Percentiles rank a stretch among this genome's conserved stretches.
Evolutionary conservation across 2,329 filamentous ascomycete genomes (phyloP).

Genomic region (Talaromyces funiculosus): DNA sequence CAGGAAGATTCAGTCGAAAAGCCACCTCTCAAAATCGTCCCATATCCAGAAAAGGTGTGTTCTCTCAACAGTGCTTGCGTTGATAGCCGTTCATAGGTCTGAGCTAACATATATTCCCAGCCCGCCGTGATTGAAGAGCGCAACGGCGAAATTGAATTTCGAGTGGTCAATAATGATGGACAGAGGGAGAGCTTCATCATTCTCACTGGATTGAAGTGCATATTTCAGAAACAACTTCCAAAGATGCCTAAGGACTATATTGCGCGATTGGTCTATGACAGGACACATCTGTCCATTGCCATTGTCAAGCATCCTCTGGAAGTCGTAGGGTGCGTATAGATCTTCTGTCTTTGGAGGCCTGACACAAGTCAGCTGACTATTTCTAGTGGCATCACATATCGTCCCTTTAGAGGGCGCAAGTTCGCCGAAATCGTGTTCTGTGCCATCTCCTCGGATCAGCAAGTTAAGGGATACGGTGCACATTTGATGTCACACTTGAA

Average conservation of each 20-base stretch:
- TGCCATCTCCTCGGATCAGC: slow-evolving; percentile 93
- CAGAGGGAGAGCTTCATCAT: slow-evolving; percentile 85
- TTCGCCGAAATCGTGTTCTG: slow-evolving; percentile 99
- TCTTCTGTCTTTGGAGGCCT: slow-evolving; percentile 14
- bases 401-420: slow-evolving; percentile 82
- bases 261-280: slow-evolving; percentile 91
- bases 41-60: slow-evolving; percentile 81
- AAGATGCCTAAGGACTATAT: slow-evolving; percentile 99
- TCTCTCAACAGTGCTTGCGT: not conserved
- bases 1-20: slow-evolving; percentile 38
- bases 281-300: slow-evolving; percentile 90
- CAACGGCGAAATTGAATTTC: slow-evolving; percentile 90
- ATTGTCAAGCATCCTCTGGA: slow-evolving; percentile 96
- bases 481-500: slow-evolving; percentile 98
- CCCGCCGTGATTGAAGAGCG: slow-evolving; percentile 90
- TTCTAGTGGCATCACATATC: slow-evolving; percentile 83
- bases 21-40: slow-evolving; percentile 59
- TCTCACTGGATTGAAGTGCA: slow-evolving; percentile 89
- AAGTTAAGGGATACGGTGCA: slow-evolving; percentile 96
- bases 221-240: slow-evolving; percentile 96
- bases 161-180: slow-evolving; percentile 96
- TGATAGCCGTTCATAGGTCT: not conserved
- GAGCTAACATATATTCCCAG: slow-evolving; percentile 38
- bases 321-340: slow-evolving; percentile 59
- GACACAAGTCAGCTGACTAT: not conserved